These are phyloP conservation scores for Sphaerulina vaccinii DNA, from an alignment of 2,329 filamentous ascomycete species.

Conservation along the genomic window DNA sequence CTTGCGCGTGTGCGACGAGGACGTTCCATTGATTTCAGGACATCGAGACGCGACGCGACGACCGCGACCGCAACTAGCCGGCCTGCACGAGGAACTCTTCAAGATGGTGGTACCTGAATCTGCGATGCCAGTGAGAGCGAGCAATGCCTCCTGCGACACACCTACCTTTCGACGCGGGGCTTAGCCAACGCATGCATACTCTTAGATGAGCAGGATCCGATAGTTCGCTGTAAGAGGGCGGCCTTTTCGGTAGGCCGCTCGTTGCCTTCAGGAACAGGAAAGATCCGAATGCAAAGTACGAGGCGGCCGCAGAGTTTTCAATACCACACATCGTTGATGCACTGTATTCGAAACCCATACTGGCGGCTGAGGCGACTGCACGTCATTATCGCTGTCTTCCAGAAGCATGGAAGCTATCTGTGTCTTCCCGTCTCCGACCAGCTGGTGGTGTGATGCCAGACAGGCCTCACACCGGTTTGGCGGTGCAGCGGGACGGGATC, in stretches of 20 bases:
- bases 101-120: slow-evolving; percentile 5
- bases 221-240: not conserved
- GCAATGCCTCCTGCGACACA: not conserved
- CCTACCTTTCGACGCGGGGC: slow-evolving; percentile 4
- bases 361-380: too few relatives aligned
- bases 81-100: not conserved
- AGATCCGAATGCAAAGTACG: too few relatives aligned
- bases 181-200: slow-evolving; percentile 2
- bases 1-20: too few relatives aligned
- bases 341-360: too few relatives aligned
- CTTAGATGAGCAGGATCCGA: slow-evolving; percentile 7
- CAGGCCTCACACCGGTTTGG: slow-evolving; percentile 6
- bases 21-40: too few relatives aligned
- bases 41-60: too few relatives aligned
- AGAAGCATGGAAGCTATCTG: not conserved
- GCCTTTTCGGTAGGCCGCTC: too few relatives aligned
- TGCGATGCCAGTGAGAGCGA: not conserved
- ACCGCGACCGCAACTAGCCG: not conserved
- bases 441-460: not conserved
- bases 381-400: not conserved
- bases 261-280: not conserved
- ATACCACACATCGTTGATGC: too few relatives aligned
- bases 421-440: not conserved
- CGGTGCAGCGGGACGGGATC: slow-evolving; percentile 8
- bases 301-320: too few relatives aligned